Conservation (phyloP, 441 rosid species). For the Mallotus japonicus region DNA sequence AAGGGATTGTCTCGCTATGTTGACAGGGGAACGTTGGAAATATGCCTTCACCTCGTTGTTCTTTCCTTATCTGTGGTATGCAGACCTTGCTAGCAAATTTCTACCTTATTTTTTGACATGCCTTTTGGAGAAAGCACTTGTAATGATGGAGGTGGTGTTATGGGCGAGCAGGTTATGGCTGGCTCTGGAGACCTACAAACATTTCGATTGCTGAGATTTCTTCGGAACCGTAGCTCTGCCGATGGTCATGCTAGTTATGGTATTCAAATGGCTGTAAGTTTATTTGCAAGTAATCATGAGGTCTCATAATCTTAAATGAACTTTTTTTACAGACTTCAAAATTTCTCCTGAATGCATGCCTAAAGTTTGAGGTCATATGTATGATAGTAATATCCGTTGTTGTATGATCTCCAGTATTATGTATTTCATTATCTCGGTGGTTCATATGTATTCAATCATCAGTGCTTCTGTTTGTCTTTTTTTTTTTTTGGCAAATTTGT, state of each 20-base stretch:
- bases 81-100: conserved; percentile 19
- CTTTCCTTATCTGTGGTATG: conserved; percentile 90
- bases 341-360: neutral
- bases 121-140: conserved; percentile 12
- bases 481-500: neutral
- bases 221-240: conserved; percentile 66
- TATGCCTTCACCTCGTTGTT: conserved; percentile 83
- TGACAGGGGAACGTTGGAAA: conserved; percentile 93
- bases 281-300: conserved; percentile 13
- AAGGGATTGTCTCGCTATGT: conserved; percentile 78
- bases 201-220: conserved; percentile 82
- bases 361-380: conserved; percentile 14
- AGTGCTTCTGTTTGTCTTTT: neutral
- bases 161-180: conserved; percentile 78
- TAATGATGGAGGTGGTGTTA: conserved; percentile 18
- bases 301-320: conserved; percentile 2
- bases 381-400: neutral
- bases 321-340: neutral
- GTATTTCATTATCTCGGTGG: conserved; percentile 4
- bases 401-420: neutral
- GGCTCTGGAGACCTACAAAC: conserved; percentile 94
- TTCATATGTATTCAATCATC: neutral
- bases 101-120: conserved; percentile 9
- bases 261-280: conserved; percentile 89
- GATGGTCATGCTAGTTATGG: conserved; percentile 97